Evolutionary conservation across 2,329 filamentous ascomycete genomes (phyloP).

Genomic region (Aspergillus eucalypticola): DNA sequence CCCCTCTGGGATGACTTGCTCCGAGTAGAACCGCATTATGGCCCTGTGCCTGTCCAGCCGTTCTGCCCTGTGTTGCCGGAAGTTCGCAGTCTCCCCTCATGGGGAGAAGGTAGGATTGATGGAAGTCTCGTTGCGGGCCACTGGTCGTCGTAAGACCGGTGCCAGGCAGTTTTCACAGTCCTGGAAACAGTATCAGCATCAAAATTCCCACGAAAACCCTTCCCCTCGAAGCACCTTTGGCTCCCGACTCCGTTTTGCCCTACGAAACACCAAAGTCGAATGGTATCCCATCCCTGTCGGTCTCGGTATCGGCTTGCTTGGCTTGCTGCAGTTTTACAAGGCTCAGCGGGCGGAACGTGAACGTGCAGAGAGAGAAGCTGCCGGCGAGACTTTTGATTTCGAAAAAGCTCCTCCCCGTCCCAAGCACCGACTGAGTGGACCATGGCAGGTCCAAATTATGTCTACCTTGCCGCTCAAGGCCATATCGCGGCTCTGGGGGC

Average conservation of each 20-base stretch:
- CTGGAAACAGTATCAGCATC: constrained; percentile 43
- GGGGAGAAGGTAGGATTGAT: constrained; percentile 29
- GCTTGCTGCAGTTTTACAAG: constrained; percentile 80
- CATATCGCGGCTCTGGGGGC: constrained; percentile 83
- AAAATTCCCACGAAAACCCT: constrained; percentile 36
- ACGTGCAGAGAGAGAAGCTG: constrained; percentile 50
- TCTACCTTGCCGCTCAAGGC: constrained; percentile 89
- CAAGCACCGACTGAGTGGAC: constrained; percentile 76
- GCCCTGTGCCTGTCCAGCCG: constrained; percentile 35
- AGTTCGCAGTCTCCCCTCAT: constrained; percentile 22
- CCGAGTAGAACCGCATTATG: constrained; percentile 36
- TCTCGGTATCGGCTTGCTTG: constrained; percentile 80
- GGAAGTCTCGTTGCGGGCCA: constrained; percentile 36
- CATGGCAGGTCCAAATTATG: constrained; percentile 94
- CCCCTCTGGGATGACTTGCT: constrained; percentile 22
- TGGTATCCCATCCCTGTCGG: constrained; percentile 92
- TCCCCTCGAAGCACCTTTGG: constrained; percentile 54
- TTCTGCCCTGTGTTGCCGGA: constrained; percentile 26
- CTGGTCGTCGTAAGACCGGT: constrained; percentile 31
- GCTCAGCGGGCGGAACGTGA: constrained; percentile 56
- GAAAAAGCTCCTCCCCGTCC: constrained; percentile 53
- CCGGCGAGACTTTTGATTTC: constrained; percentile 36
- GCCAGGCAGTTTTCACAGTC: constrained; percentile 43
- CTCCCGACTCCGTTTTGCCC: constrained; percentile 58
- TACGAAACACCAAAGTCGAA: constrained; percentile 67